phyloP scores from a whole-genome alignment of 2,329 filamentous ascomycete genomes.

The Hirsutella minnesotensis region DNA sequence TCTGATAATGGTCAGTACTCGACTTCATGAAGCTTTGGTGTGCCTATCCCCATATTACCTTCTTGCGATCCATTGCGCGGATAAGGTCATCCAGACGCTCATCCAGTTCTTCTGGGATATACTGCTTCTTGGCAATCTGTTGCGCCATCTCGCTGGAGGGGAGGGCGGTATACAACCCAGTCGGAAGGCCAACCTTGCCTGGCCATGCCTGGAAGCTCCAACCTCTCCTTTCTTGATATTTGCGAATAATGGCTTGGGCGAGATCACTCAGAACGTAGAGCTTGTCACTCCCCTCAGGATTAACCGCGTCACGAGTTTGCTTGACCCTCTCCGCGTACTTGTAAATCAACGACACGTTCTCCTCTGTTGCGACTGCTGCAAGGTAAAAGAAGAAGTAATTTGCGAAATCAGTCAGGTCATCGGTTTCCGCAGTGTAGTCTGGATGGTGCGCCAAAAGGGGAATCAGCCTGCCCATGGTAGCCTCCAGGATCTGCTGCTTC shows the following conservation, averaged over 20 bases:
- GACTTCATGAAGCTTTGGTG: not conserved
- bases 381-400: slow-evolving; percentile 88
- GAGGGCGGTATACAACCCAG: slow-evolving; percentile 64
- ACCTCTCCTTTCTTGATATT: slow-evolving; percentile 74
- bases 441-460: slow-evolving; percentile 89
- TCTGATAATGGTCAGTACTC: slow-evolving; percentile 28
- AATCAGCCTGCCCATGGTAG: slow-evolving; percentile 68
- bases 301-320: slow-evolving; percentile 71
- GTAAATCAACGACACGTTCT: slow-evolving; percentile 80
- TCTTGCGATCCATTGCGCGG: slow-evolving; percentile 59
- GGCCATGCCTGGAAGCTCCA: slow-evolving; percentile 81
- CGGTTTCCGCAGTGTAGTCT: slow-evolving; percentile 59
- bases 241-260: slow-evolving; percentile 67
- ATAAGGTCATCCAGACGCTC: slow-evolving; percentile 62
- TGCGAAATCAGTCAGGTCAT: slow-evolving; percentile 69
- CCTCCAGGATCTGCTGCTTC: slow-evolving; percentile 60
- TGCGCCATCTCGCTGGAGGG: slow-evolving; percentile 69
- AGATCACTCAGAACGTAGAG: slow-evolving; percentile 85
- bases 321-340: slow-evolving; percentile 90
- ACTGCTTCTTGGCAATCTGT: slow-evolving; percentile 76
- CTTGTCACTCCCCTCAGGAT: slow-evolving; percentile 53
- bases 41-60: slow-evolving; percentile 28
- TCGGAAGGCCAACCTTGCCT: slow-evolving; percentile 68
- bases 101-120: slow-evolving; percentile 64
- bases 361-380: slow-evolving; percentile 67